phyloP scores from a whole-genome alignment of 768 basidiomycete genomes.

The Xerocomellus chrysenteron region DNA sequence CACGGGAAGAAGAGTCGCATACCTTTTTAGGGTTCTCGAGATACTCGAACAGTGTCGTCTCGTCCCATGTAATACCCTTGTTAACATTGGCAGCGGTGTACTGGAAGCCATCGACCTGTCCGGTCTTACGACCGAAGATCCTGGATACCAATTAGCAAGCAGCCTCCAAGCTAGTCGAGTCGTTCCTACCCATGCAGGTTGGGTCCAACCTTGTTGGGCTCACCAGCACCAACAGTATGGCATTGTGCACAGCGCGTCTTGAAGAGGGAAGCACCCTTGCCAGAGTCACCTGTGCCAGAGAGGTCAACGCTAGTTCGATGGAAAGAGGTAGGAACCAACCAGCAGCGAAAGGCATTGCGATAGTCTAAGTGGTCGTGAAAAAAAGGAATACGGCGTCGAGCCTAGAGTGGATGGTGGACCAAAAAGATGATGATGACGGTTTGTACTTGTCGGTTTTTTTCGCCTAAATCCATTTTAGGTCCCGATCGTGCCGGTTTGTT shows the following conservation, averaged over 20 bases:
- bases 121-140: constrained; percentile 82
- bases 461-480: constrained; percentile 16
- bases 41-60: constrained; percentile 91
- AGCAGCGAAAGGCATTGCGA: constrained; percentile 42
- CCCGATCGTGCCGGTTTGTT: constrained; percentile 33
- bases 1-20: constrained; percentile 7
- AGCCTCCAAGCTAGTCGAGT: background rate
- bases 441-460: constrained; percentile 9
- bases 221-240: constrained; percentile 80
- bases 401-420: constrained; percentile 5
- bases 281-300: constrained; percentile 63
- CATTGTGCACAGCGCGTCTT: constrained; percentile 95
- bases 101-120: constrained; percentile 80
- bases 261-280: constrained; percentile 93
- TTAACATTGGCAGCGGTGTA: constrained; percentile 95
- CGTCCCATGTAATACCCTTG: constrained; percentile 87
- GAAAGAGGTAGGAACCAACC: constrained; percentile 32
- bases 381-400: constrained; percentile 6
- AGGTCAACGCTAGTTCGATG: constrained; percentile 3
- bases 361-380: constrained; percentile 5
- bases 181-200: constrained; percentile 84
- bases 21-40: constrained; percentile 98
- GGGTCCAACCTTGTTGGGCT: constrained; percentile 88
- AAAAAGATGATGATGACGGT: background rate
- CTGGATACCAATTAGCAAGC: constrained; percentile 36